phyloP scores from a whole-genome alignment of 2,329 filamentous ascomycete species.

The Lachnellula occidentalis region DNA sequence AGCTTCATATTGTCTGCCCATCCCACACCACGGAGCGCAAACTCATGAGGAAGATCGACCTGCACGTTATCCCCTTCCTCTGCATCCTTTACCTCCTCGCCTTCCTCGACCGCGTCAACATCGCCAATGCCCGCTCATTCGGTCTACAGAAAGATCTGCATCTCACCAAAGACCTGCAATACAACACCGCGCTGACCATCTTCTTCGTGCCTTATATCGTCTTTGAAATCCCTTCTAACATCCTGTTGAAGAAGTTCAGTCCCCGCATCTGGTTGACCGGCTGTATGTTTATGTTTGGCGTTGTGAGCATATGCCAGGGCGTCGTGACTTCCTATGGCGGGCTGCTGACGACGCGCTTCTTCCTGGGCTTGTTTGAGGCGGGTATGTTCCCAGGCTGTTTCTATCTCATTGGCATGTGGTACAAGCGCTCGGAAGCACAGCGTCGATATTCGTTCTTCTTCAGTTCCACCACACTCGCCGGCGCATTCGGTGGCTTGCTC shows the following conservation, averaged over 20 bases:
- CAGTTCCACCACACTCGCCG: slow-evolving; percentile 70
- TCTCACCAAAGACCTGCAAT: slow-evolving; percentile 50
- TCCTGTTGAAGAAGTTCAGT: slow-evolving; percentile 62
- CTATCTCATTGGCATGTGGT: slow-evolving; percentile 84
- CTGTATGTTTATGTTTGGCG: slow-evolving; percentile 69
- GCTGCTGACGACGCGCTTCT: slow-evolving; percentile 75
- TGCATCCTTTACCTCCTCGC: slow-evolving; percentile 67
- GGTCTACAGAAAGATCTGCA: slow-evolving; percentile 57
- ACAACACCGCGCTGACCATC: slow-evolving; percentile 72
- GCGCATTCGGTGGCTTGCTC: slow-evolving; percentile 80
- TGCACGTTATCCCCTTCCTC: slow-evolving; percentile 66
- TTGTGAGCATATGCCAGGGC: slow-evolving; percentile 31
- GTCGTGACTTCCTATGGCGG: slow-evolving; percentile 63
- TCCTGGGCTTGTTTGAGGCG: slow-evolving; percentile 71
- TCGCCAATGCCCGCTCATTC: slow-evolving; percentile 70
- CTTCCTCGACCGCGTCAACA: slow-evolving; percentile 70
- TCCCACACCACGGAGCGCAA: slow-evolving; percentile 46
- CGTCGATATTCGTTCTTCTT: slow-evolving; percentile 95
- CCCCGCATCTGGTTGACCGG: slow-evolving; percentile 68
- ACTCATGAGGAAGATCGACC: slow-evolving; percentile 65
- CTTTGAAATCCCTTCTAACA: slow-evolving; percentile 67
- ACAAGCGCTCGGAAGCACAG: slow-evolving; percentile 80
- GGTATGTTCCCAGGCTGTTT: slow-evolving; percentile 73
- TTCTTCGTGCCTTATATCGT: slow-evolving; percentile 77
- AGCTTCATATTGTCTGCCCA: slow-evolving; percentile 27